Evolutionary conservation across 2,329 filamentous ascomycete genomes (phyloP), one percentile per base, ranked within the genome.

Genomic region (Canariomyces notabilis): DNA sequence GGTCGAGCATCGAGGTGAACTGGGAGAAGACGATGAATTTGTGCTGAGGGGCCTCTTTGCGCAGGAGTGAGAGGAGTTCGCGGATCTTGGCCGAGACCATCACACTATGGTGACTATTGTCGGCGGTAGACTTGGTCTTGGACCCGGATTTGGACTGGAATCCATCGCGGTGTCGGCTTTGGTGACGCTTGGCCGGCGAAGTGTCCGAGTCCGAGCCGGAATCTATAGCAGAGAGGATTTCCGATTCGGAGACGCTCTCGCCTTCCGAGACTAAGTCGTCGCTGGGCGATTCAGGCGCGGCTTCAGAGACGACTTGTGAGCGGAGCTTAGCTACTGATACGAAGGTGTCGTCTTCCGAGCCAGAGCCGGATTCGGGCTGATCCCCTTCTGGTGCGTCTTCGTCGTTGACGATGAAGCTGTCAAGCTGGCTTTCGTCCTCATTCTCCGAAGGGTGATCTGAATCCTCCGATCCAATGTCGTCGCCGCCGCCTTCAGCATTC

Each of bases 1-100:
- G 82, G 69, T 97, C 87, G 37, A 98, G 81, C 93, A 98, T 98
- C 0, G 89, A 93, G 0, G 93, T 98, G 68, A 98, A 98, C 60
- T 97, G 89, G 1, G 89, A 95, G 68, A 98, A 98, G 53, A 98
- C 89, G 59, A 98, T 98, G 62, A 95, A 95, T 64, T 98, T 98
- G 75, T 95, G 88, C 49, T 89, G 75, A 2, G 76, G 71, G 0
- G 83, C 82, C 65, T 98, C 93, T 36, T 80, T 80, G 48, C 82
- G 78, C 7, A 98, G 78, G 42, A 98, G 87, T 50, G 81, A 75
- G 60, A 95, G 78, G 16, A 97, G 76, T 57, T 93, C 83, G 36
- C 85, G 83, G 59, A 98, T 94, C 71, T 98, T 98, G 58, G 93
- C 91, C 0, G 93, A 98, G 2, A 82, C 77, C 26, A 9, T 29